phyloP scores from a whole-genome alignment of 1,284 basidiomycete species.

The Apiotrichum domesticum region DNA sequence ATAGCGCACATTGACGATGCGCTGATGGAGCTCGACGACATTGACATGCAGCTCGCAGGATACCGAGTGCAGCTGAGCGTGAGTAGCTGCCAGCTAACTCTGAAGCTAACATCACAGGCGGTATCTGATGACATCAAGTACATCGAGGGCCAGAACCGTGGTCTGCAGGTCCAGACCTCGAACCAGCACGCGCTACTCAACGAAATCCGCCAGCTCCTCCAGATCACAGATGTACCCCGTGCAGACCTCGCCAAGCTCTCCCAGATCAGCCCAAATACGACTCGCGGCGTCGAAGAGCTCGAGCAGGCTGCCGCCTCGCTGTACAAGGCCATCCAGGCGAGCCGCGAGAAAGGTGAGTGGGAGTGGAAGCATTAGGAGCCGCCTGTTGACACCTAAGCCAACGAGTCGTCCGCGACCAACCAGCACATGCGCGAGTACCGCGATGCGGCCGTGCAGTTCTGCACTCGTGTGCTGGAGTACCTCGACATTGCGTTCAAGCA shows the following conservation, averaged over 20 bases:
- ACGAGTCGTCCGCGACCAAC: conserved; percentile 88
- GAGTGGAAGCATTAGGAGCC: neutral
- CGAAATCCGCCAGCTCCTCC: conserved; percentile 80
- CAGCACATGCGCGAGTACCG: conserved; percentile 84
- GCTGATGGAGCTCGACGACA: conserved; percentile 72
- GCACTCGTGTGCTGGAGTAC: conserved; percentile 82
- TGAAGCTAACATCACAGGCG: conserved; percentile 53
- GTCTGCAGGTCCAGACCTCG: conserved; percentile 93
- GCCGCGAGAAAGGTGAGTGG: conserved; percentile 68
- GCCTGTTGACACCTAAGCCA: conserved; percentile 23
- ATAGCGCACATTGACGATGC: conserved; percentile 84
- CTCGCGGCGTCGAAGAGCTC: conserved; percentile 65
- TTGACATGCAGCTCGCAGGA: conserved; percentile 76
- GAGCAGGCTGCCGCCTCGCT: conserved; percentile 79
- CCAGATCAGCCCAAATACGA: conserved; percentile 76
- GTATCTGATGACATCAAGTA: conserved; percentile 90
- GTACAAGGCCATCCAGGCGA: conserved; percentile 92
- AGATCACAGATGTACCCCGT: conserved; percentile 86
- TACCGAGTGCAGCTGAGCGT: conserved; percentile 94
- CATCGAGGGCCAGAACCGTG: conserved; percentile 94
- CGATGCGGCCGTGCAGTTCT: conserved; percentile 81
- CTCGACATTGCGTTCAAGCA: conserved; percentile 83
- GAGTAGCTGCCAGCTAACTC: conserved; percentile 29
- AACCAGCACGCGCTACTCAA: conserved; percentile 79
- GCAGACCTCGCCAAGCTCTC: conserved; percentile 69